Conservation (phyloP, 176 grass and related monocot genomes). For the Oryza officinalis region DNA sequence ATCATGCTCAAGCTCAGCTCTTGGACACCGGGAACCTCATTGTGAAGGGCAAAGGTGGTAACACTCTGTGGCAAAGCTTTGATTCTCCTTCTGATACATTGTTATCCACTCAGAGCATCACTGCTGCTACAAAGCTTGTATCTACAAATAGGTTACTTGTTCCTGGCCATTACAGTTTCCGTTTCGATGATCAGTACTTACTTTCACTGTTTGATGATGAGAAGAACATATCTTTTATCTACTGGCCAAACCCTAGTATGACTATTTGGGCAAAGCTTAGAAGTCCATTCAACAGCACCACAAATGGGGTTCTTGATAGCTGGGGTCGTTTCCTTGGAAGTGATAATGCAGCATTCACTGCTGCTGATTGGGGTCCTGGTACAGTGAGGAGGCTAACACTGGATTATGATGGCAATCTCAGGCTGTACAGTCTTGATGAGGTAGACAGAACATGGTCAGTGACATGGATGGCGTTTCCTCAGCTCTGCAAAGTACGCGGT, state of each 20-base stretch:
- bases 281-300: conserved; percentile 17
- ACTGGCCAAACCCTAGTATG: conserved; percentile 41
- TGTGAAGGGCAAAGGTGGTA: conserved; percentile 29
- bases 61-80: conserved; percentile 46
- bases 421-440: conserved; percentile 43
- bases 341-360: conserved; percentile 36
- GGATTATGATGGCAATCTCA: conserved; percentile 56
- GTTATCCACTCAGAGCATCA: conserved; percentile 47
- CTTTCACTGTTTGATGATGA: conserved; percentile 48
- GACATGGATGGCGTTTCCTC: conserved; percentile 57
- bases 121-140: conserved; percentile 21
- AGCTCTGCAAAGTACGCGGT: conserved; percentile 34
- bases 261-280: conserved; percentile 39
- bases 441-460: conserved; percentile 37
- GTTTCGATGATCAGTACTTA: conserved; percentile 50
- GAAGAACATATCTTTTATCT: conserved; percentile 42
- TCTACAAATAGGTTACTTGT: conserved; percentile 42
- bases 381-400: conserved; percentile 46
- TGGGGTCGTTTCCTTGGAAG: conserved; percentile 36
- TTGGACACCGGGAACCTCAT: conserved; percentile 32
- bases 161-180: conserved; percentile 46
- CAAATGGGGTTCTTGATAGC: conserved; percentile 24
- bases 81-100: conserved; percentile 47
- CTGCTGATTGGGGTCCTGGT: conserved; percentile 40
- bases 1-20: conserved; percentile 20